Conservation (phyloP, 2,329 filamentous ascomycete species). For the Domatiomyces globalis region DNA sequence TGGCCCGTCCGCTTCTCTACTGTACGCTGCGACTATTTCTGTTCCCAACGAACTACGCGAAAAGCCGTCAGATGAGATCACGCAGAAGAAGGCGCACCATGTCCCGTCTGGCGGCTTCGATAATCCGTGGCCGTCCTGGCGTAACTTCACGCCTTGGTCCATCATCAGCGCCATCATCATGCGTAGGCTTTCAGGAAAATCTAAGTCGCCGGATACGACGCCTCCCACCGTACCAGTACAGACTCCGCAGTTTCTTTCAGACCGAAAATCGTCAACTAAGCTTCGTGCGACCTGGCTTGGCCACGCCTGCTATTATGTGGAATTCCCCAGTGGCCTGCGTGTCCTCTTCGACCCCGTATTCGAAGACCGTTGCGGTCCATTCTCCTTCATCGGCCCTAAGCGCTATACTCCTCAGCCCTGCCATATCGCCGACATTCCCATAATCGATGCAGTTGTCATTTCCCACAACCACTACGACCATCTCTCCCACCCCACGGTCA, state of each 20-base stretch:
- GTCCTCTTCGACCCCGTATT: slow-evolving; percentile 93
- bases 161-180: slow-evolving; percentile 10
- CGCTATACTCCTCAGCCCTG: slow-evolving; percentile 68
- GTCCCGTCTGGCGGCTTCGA: slow-evolving; percentile 24
- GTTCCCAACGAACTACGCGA: slow-evolving; percentile 21
- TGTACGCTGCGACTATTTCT: slow-evolving; percentile 31
- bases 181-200: slow-evolving; percentile 36
- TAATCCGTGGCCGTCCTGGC: slow-evolving; percentile 32
- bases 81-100: slow-evolving; percentile 28
- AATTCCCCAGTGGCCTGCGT: slow-evolving; percentile 72
- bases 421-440: slow-evolving; percentile 59
- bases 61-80: slow-evolving; percentile 26
- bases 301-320: slow-evolving; percentile 85
- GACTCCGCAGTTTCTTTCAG: slow-evolving; percentile 51
- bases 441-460: slow-evolving; percentile 48
- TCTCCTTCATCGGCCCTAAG: slow-evolving; percentile 54
- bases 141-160: slow-evolving; percentile 5
- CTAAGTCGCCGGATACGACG: slow-evolving; percentile 46
- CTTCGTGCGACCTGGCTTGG: slow-evolving; percentile 88
- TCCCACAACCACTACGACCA: slow-evolving; percentile 92
- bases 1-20: slow-evolving; percentile 24
- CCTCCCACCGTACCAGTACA: slow-evolving; percentile 53
- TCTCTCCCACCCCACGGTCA: slow-evolving; percentile 61
- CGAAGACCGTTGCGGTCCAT: slow-evolving; percentile 69
- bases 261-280: slow-evolving; percentile 38